phyloP scores from a whole-genome alignment of 1,284 basidiomycete genomes.

The Lentinula novae-zelandiae region DNA sequence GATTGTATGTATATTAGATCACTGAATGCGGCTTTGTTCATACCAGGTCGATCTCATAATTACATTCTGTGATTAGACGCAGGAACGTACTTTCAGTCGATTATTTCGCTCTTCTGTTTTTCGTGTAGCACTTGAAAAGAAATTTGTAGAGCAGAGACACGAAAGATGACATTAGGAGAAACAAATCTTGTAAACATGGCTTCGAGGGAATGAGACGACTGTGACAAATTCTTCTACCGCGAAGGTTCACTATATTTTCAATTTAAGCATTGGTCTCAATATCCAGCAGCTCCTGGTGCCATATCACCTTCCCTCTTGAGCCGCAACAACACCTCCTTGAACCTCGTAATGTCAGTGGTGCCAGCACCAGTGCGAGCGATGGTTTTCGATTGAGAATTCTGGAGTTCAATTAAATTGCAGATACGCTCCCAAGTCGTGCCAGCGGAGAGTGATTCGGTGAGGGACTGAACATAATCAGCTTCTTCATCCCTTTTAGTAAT shows the following conservation, averaged over 20 bases:
- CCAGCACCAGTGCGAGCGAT: conserved; percentile 84
- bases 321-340: conserved; percentile 88
- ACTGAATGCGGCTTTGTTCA: neutral
- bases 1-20: neutral
- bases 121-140: too few species aligned
- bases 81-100: neutral
- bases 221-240: too few species aligned
- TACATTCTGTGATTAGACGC: conserved; percentile 24
- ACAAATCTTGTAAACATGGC: too few species aligned
- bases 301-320: conserved; percentile 85
- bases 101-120: too few species aligned
- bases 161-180: too few species aligned
- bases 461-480: conserved; percentile 70
- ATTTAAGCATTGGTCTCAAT: conserved; percentile 37
- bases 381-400: conserved; percentile 98
- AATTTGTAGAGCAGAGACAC: too few species aligned
- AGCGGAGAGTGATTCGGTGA: conserved; percentile 76
- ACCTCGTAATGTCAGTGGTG: conserved; percentile 84
- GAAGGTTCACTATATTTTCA: too few species aligned
- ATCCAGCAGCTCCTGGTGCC: conserved; percentile 90
- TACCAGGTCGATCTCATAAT: conserved; percentile 28
- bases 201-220: too few species aligned
- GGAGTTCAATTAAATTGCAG: conserved; percentile 80
- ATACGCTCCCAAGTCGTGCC: conserved; percentile 98
- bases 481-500: conserved; percentile 73